Evolutionary conservation across 1,284 basidiomycete genomes (phyloP).

Genomic region (Rhodotorula glutinis): DNA sequence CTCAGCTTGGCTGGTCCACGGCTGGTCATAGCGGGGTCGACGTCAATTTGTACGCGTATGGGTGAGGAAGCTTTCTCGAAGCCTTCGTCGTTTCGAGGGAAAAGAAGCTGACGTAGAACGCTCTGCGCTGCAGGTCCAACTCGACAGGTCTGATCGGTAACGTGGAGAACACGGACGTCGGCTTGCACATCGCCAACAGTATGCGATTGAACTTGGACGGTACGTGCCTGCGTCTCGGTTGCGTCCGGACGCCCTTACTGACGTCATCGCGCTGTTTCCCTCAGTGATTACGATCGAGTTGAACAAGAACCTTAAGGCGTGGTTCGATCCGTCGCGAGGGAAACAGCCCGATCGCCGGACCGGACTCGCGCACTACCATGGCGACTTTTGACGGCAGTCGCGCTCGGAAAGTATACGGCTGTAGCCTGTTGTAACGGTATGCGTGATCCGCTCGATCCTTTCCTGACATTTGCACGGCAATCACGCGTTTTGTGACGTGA

Average conservation of each 20-base stretch:
- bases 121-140: slow-evolving; percentile 14
- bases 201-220: slow-evolving; percentile 28
- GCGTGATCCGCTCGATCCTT: not conserved
- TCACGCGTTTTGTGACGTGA: too few relatives aligned
- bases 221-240: not conserved
- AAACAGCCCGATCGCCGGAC: slow-evolving; percentile 5
- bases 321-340: slow-evolving; percentile 19
- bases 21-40: slow-evolving; percentile 51
- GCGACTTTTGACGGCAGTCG: slow-evolving; percentile 24
- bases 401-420: not conserved
- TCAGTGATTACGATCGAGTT: slow-evolving; percentile 37
- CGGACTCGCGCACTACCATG: slow-evolving; percentile 35
- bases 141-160: slow-evolving; percentile 45
- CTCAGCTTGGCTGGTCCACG: slow-evolving; percentile 50
- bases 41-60: slow-evolving; percentile 49
- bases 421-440: not conserved
- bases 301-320: slow-evolving; percentile 20
- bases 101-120: not conserved
- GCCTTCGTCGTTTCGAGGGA: not conserved
- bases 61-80: slow-evolving; percentile 12
- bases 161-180: slow-evolving; percentile 49
- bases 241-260: not conserved
- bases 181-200: slow-evolving; percentile 16
- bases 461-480: too few relatives aligned
- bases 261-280: not conserved